phyloP scores from a whole-genome alignment of 164 flowering plant species.

The Umbellularia californica region DNA sequence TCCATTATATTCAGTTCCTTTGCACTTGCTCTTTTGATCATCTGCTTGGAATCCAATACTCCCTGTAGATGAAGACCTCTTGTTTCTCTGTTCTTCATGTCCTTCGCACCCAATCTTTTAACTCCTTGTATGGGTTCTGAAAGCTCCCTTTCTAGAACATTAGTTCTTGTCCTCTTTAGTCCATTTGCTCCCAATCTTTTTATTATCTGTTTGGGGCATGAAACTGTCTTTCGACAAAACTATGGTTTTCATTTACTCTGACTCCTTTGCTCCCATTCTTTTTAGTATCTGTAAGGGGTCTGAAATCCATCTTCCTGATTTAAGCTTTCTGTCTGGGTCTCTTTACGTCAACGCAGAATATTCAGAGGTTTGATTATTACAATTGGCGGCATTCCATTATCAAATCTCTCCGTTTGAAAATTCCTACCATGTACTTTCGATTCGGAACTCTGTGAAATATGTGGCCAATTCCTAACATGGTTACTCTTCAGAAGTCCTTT shows the following conservation, averaged over 20 bases:
- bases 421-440: neutral
- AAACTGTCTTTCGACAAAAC: neutral
- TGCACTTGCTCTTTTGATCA: neutral
- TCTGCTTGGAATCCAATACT: neutral
- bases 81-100: neutral
- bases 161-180: neutral
- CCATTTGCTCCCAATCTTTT: neutral
- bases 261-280: conserved; percentile 23
- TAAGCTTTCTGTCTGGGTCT: neutral
- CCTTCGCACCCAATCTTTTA: neutral
- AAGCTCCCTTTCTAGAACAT: neutral
- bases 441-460: conserved; percentile 11
- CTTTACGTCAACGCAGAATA: conserved; percentile 1
- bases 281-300: conserved; percentile 19
- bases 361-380: conserved; percentile 70
- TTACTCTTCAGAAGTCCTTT: conserved; percentile 45
- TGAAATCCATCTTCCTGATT: conserved; percentile 17
- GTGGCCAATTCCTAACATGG: conserved; percentile 9
- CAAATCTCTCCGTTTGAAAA: neutral
- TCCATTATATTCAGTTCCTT: neutral
- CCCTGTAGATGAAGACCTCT: neutral
- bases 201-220: neutral
- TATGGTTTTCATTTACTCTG: conserved; percentile 7
- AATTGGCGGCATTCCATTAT: conserved; percentile 56
- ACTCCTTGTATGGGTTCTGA: neutral